phyloP scores from a whole-genome alignment of 2,329 filamentous ascomycete genomes.

The Cyclaneusma minus region DNA sequence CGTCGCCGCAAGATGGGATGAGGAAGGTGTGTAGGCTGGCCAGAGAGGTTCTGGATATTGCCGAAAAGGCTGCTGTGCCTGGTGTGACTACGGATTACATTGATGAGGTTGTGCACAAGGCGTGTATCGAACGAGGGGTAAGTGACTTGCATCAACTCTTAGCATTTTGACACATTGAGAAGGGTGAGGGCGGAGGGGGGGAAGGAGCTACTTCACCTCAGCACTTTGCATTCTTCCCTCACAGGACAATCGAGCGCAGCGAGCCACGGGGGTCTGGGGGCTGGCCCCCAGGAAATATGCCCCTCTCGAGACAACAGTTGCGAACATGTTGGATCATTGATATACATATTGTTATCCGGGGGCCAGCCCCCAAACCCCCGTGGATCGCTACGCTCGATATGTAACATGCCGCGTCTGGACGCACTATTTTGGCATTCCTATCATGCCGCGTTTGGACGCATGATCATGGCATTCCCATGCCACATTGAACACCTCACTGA shows the following conservation, averaged over 20 bases:
- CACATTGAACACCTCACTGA: constrained; percentile 2
- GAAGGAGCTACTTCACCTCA: too few relatives aligned
- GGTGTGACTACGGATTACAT: constrained; percentile 93
- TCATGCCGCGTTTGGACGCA: too few relatives aligned
- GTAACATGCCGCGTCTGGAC: background rate
- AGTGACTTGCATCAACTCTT: constrained; percentile 20
- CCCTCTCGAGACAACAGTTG: background rate
- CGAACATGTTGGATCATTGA: too few relatives aligned
- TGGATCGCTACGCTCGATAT: too few relatives aligned
- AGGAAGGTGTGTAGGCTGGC: constrained; percentile 78
- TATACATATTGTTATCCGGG: too few relatives aligned
- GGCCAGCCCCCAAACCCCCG: too few relatives aligned
- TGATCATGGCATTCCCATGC: too few relatives aligned
- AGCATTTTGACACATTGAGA: too few relatives aligned
- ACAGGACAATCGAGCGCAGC: too few relatives aligned
- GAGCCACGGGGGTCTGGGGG: too few relatives aligned
- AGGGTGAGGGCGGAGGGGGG: too few relatives aligned
- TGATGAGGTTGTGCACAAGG: constrained; percentile 88
- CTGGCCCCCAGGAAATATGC: too few relatives aligned
- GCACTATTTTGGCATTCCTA: constrained; percentile 1
- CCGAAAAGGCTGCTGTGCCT: constrained; percentile 68
- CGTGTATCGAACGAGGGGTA: constrained; percentile 83
- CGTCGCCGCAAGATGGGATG: constrained; percentile 81
- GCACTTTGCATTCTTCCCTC: background rate
- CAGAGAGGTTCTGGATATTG: constrained; percentile 84